Conservation (phyloP, 192 early-diverging fungal genomes). For the Coemansia sp. region DNA sequence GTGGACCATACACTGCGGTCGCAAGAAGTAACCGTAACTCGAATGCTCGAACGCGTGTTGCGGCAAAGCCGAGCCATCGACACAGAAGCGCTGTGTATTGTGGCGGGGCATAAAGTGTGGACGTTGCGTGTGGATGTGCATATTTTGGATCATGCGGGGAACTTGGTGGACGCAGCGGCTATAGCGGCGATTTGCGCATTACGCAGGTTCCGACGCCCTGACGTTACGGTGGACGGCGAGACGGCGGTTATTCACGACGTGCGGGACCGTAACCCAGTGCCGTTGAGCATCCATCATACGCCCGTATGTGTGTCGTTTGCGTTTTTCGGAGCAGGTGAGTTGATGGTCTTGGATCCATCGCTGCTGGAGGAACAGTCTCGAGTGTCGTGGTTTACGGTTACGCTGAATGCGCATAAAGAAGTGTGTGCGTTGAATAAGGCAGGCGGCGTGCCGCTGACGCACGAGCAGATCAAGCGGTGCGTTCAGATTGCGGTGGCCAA, state of each 20-base stretch:
- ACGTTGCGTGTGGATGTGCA: constrained; percentile 84
- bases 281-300: constrained; percentile 92
- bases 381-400: constrained; percentile 82
- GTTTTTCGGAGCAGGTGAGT: constrained; percentile 77
- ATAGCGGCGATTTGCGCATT: constrained; percentile 89
- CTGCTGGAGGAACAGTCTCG: constrained; percentile 84
- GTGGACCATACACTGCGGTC: constrained; percentile 64
- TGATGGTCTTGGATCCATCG: constrained; percentile 80
- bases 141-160: constrained; percentile 93
- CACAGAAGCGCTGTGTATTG: constrained; percentile 94
- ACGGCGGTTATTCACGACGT: constrained; percentile 80
- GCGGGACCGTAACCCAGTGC: constrained; percentile 88
- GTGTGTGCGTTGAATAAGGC: constrained; percentile 90
- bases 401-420: constrained; percentile 90
- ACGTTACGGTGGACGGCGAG: constrained; percentile 90
- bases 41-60: constrained; percentile 88
- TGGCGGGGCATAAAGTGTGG: constrained; percentile 97
- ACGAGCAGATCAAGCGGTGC: constrained; percentile 76
- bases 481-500: constrained; percentile 71
- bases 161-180: constrained; percentile 87
- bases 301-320: constrained; percentile 92
- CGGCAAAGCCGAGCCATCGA: constrained; percentile 84
- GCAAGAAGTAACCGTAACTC: constrained; percentile 81
- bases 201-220: constrained; percentile 89
- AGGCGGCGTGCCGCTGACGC: constrained; percentile 80